Base-by-base conservation (phyloP, 768 basidiomycete species). In the Lentinula sp. region DNA sequence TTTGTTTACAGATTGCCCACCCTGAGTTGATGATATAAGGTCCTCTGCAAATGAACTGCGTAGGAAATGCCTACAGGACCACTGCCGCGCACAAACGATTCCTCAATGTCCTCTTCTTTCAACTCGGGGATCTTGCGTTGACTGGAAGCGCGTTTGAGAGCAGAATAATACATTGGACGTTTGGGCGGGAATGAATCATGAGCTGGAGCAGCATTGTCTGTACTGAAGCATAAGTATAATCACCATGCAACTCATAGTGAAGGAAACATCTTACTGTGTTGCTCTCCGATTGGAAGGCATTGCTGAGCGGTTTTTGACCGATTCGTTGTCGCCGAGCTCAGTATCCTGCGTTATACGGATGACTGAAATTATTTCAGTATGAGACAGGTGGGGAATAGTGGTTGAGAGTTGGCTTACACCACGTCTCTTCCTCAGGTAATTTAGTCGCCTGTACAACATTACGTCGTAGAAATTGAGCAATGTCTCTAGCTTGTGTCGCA, bases 1-100 rank as follows among this genome's bases (percentile, higher is more conserved):
- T 77, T 97, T 98, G 79, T 98, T 96, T 70, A 96, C 87, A 32
- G 93, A 94, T 79, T 98, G 95, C n/a, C 95, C 95, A 33, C 95
- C 95, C 81, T 82, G 20, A 48, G n/a, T 67, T 48, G 81, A 80
- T 63, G 94, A 93, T 16, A 93, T 95, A 69, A 91, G 87, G 49
- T 93, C 93, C 94, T 68, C 32, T 52, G 28, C 20, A 55, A 48
- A 15, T 20, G 32, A 45, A 8, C 28, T 49, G n/a, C 45, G 35
- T 49, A 12, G 20, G 13, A 57, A 57, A 33, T 13, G 35, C 43
- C 13, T 59, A 60, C 39, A 46, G 18, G 41, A 51, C 52, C 33
- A 51, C 54, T 41, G 68, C 94, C 94, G 71, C 91, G 81, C 55
- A 95, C 89, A 72, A 96, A 96, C 20, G 79, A 76, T 74, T 96